Evolutionary conservation across 2,329 filamentous ascomycete species (phyloP).

Genomic region (Aspergillus ibericus): DNA sequence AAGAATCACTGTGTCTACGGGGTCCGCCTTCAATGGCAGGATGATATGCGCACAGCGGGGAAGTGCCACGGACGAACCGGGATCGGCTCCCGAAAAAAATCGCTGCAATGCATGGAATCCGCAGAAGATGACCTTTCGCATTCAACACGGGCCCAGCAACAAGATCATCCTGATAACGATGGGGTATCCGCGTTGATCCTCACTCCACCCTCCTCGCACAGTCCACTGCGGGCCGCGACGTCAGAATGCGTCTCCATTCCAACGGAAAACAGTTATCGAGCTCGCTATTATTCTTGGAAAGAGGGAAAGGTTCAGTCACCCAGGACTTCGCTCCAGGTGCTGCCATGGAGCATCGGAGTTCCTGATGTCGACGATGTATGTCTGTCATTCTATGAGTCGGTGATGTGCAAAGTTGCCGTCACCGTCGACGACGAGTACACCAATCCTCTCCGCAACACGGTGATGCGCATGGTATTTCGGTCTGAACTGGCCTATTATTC

Average conservation of each 20-base stretch:
- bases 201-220: conserved; percentile 1
- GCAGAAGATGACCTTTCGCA: background rate
- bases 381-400: conserved; percentile 2
- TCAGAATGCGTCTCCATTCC: background rate
- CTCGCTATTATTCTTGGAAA: background rate
- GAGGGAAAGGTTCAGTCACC: background rate
- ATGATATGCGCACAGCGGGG: conserved; percentile 6
- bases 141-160: background rate
- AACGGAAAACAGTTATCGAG: background rate
- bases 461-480: conserved; percentile 9
- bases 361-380: conserved; percentile 4
- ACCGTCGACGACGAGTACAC: conserved; percentile 5
- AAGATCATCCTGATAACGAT: background rate
- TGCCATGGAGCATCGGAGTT: background rate
- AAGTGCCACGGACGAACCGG: conserved; percentile 9
- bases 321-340: background rate
- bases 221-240: background rate
- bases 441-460: conserved; percentile 7
- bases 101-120: background rate
- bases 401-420: conserved; percentile 9
- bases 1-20: conserved; percentile 4
- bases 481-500: conserved; percentile 7
- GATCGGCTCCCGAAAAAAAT: background rate
- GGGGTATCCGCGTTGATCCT: background rate
- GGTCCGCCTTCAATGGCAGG: conserved; percentile 7